Conservation (phyloP, 1,139 yeast genomes). For the Geotrichum siamense region DNA sequence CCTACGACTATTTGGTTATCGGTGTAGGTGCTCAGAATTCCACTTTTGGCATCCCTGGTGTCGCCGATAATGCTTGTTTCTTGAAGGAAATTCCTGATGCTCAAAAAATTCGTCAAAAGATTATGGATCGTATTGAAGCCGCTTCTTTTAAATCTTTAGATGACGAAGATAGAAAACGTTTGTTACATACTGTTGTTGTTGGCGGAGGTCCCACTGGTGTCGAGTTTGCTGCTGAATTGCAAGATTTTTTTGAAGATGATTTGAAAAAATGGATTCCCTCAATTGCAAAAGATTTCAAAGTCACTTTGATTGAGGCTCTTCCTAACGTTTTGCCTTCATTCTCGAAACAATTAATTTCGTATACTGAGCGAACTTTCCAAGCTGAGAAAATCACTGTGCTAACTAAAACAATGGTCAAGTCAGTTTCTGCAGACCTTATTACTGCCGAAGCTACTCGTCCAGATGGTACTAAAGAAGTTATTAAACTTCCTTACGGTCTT, state of each 20-base stretch:
- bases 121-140: conserved; percentile 76
- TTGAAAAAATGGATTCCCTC: conserved; percentile 84
- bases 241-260: conserved; percentile 90
- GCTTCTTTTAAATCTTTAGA: conserved; percentile 70
- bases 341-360: conserved; percentile 73
- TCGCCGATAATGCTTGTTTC: conserved; percentile 76
- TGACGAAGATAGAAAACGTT: conserved; percentile 72
- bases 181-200: conserved; percentile 76
- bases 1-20: conserved; percentile 73
- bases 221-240: conserved; percentile 91
- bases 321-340: conserved; percentile 88
- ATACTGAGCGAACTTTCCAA: conserved; percentile 74
- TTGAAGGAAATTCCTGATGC: conserved; percentile 84
- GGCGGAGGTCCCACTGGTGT: conserved; percentile 99
- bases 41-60: conserved; percentile 92
- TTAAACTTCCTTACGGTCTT: conserved; percentile 79
- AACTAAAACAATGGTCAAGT: conserved; percentile 82
- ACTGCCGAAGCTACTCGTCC: conserved; percentile 63
- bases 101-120: conserved; percentile 61
- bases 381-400: conserved; percentile 71
- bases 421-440: conserved; percentile 62
- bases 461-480: conserved; percentile 52
- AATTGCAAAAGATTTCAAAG: conserved; percentile 70
- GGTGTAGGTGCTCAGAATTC: conserved; percentile 93
- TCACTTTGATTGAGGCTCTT: conserved; percentile 81